Conservation (phyloP, 2,329 filamentous ascomycete genomes). For the Venturia oleaginea region DNA sequence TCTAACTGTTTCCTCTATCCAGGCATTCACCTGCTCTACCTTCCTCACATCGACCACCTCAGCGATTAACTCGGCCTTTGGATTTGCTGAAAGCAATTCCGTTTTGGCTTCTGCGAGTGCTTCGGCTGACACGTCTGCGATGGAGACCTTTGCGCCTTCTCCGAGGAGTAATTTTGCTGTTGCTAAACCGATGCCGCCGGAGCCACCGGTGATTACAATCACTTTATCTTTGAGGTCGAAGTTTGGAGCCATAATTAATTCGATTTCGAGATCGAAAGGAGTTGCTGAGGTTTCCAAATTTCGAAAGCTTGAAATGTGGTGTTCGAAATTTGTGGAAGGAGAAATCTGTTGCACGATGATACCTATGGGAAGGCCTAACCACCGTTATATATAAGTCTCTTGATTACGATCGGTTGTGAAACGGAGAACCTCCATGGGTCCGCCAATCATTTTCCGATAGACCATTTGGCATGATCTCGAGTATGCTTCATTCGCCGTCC, state of each 20-base stretch:
- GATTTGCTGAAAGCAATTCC: neutral
- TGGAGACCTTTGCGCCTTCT: constrained; percentile 4
- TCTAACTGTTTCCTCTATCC: constrained; percentile 26
- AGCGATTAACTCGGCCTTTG: constrained; percentile 15
- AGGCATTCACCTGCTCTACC: constrained; percentile 25
- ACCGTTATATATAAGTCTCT: too few species aligned
- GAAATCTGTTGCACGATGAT: too few species aligned
- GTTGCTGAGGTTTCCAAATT: too few species aligned
- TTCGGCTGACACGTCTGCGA: constrained; percentile 1
- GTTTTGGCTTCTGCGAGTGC: neutral
- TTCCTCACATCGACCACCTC: constrained; percentile 26
- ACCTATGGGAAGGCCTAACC: too few species aligned
- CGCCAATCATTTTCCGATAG: too few species aligned
- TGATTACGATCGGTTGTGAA: too few species aligned
- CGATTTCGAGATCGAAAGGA: too few species aligned
- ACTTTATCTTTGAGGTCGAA: constrained; percentile 10
- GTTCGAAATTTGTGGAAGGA: too few species aligned
- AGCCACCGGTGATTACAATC: constrained; percentile 11
- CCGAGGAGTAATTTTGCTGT: constrained; percentile 1
- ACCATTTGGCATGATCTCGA: too few species aligned
- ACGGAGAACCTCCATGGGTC: too few species aligned
- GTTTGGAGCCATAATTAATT: neutral
- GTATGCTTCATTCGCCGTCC: too few species aligned
- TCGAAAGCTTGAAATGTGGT: too few species aligned
- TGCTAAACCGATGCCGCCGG: constrained; percentile 11